These are phyloP conservation scores for Carallia pectinifolia DNA, from an alignment of 345 rosid genomes.

Conservation along the genomic window DNA sequence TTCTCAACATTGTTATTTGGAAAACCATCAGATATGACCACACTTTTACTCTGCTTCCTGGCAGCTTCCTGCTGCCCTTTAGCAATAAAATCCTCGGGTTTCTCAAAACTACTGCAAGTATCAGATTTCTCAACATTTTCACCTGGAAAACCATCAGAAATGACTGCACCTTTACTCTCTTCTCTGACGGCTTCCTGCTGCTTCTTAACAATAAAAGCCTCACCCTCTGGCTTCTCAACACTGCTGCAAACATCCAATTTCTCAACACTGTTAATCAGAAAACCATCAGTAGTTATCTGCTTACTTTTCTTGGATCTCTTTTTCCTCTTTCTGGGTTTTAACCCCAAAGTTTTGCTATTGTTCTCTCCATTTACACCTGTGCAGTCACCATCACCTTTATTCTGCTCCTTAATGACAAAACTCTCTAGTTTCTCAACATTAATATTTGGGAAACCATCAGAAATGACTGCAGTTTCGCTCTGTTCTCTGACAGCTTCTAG, in stretches of 20 bases:
- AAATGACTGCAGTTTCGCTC: neutral
- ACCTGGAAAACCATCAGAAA: neutral
- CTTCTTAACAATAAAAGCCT: neutral
- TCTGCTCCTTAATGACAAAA: constrained; percentile 2
- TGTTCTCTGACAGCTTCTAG: neutral
- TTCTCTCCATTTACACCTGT: neutral
- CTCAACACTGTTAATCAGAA: neutral
- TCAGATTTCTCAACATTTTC: too few species aligned
- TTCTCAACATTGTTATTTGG: too few species aligned
- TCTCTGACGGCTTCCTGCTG: neutral
- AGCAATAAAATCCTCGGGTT: too few species aligned
- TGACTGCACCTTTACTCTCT: neutral
- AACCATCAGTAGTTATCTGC: neutral
- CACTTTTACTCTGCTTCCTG: neutral
- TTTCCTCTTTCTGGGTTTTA: constrained; percentile 5
- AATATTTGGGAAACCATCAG: too few species aligned
- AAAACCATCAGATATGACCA: neutral
- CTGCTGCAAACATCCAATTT: neutral
- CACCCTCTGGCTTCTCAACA: neutral
- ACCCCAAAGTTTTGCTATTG: neutral
- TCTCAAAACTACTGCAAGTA: too few species aligned
- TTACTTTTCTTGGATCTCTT: neutral
- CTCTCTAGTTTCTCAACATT: neutral
- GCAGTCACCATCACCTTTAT: neutral
- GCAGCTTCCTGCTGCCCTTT: neutral